Conservation (phyloP, 768 basidiomycete species). For the Cyathus striatus region DNA sequence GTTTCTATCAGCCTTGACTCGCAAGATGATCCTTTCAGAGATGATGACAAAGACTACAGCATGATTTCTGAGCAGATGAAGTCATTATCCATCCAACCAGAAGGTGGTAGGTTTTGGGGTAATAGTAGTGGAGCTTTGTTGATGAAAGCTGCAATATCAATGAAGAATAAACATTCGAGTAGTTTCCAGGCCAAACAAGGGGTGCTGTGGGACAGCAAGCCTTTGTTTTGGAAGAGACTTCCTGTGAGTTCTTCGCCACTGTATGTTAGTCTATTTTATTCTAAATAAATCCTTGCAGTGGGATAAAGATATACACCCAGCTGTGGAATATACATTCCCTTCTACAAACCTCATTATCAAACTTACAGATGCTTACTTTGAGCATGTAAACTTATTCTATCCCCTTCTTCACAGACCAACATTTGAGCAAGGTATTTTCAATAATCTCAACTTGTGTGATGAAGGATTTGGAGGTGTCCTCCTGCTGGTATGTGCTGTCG, state of each 20-base stretch:
- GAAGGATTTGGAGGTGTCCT: conserved; percentile 52
- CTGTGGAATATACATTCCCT: conserved; percentile 38
- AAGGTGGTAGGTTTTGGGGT: conserved; percentile 44
- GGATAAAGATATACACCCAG: conserved; percentile 20
- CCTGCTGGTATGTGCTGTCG: conserved; percentile 69
- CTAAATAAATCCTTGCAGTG: conserved; percentile 20
- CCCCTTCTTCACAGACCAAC: conserved; percentile 73
- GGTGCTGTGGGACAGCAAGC: conserved; percentile 14
- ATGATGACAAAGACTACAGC: too few relatives aligned
- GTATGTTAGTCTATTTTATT: background rate
- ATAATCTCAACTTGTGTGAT: conserved; percentile 46
- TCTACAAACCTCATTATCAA: conserved; percentile 40
- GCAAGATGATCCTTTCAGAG: too few relatives aligned
- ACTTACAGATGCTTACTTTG: conserved; percentile 66
- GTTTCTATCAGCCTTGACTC: too few relatives aligned
- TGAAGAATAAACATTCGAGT: conserved; percentile 53
- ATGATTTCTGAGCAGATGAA: conserved; percentile 31
- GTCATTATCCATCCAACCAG: conserved; percentile 24
- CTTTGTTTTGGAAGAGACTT: conserved; percentile 31
- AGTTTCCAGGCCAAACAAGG: conserved; percentile 6
- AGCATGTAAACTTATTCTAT: conserved; percentile 41
- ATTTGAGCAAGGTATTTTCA: conserved; percentile 47
- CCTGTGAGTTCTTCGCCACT: conserved; percentile 19
- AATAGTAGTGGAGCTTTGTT: conserved; percentile 54
- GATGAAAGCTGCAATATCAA: conserved; percentile 47